Conservation (phyloP, 176 grass and related monocot species). For the Chloris gayana region DNA sequence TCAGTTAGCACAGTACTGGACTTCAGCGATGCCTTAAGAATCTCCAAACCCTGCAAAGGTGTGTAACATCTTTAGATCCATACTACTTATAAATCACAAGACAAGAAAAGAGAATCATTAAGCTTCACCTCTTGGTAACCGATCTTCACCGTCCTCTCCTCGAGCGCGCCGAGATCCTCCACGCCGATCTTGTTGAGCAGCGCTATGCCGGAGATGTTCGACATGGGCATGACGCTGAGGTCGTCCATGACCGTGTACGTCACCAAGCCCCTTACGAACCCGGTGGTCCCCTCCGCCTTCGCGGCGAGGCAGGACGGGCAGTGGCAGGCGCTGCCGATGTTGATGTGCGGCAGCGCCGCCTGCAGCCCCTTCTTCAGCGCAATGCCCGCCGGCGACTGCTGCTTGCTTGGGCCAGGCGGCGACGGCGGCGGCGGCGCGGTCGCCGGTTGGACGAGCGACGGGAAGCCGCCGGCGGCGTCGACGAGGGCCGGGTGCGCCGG, state of each 20-base stretch:
- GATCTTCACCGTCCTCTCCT: conserved; percentile 36
- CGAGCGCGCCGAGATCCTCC: conserved; percentile 32
- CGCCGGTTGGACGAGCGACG: background rate
- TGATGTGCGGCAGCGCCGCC: background rate
- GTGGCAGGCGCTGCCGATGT: background rate
- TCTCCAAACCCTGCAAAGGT: background rate
- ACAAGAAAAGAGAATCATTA: no score
- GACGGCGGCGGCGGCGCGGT: background rate
- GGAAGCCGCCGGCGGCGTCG: background rate
- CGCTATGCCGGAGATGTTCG: background rate
- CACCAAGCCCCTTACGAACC: conserved; percentile 43
- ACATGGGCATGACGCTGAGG: conserved; percentile 32
- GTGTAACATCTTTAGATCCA: background rate
- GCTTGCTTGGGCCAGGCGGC: no score
- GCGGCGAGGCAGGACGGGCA: background rate
- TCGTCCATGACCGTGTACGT: conserved; percentile 48
- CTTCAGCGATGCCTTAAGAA: conserved; percentile 11
- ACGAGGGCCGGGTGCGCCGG: conserved; percentile 11
- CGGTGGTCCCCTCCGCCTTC: background rate
- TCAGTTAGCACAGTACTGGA: background rate
- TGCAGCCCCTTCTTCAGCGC: background rate
- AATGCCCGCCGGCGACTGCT: background rate
- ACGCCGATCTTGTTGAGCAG: conserved; percentile 1
- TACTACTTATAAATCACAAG: background rate
- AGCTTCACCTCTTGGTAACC: conserved; percentile 38